Percentiles rank a stretch among this genome's conserved stretches.
These are phyloP conservation scores for Limnanthes douglasii DNA, from an alignment of 345 rosid genomes.

Conservation along the genomic window DNA sequence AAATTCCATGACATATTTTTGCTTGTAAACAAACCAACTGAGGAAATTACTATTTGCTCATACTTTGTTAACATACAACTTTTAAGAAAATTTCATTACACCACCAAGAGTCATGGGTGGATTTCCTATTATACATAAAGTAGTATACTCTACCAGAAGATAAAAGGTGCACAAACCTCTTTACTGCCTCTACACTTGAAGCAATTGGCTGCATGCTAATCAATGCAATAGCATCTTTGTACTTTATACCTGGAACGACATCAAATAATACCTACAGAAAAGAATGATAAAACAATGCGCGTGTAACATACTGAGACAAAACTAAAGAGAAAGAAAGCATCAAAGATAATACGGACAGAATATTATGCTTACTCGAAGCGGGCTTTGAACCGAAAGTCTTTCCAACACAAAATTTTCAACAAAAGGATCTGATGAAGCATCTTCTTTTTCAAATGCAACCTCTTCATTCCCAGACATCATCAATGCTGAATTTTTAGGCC, in stretches of 20 bases:
- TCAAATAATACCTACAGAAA: conserved; percentile 75
- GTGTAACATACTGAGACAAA: neutral
- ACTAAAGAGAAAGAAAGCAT: neutral
- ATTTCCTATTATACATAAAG: too few species aligned
- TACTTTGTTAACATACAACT: too few species aligned
- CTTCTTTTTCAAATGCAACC: conserved; percentile 23
- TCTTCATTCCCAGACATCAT: conserved; percentile 43
- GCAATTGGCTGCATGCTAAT: conserved; percentile 87
- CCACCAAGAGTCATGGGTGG: too few species aligned
- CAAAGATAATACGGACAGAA: neutral
- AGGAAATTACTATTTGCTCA: too few species aligned
- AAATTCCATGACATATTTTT: too few species aligned
- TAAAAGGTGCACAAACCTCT: conserved; percentile 33
- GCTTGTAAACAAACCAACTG: too few species aligned
- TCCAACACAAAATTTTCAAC: conserved; percentile 93
- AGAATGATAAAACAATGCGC: conserved; percentile 8
- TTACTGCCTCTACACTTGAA: conserved; percentile 66
- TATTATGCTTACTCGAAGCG: conserved; percentile 69
- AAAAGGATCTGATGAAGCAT: conserved; percentile 46
- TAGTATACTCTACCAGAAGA: too few species aligned
- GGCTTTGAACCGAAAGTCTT: conserved; percentile 90
- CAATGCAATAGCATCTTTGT: conserved; percentile 77
- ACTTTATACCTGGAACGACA: conserved; percentile 79
- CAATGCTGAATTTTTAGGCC: conserved; percentile 60
- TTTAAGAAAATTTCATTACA: too few species aligned